Conservation (phyloP, 2,329 filamentous ascomycete genomes). For the Pleochaeta shiraiana region DNA sequence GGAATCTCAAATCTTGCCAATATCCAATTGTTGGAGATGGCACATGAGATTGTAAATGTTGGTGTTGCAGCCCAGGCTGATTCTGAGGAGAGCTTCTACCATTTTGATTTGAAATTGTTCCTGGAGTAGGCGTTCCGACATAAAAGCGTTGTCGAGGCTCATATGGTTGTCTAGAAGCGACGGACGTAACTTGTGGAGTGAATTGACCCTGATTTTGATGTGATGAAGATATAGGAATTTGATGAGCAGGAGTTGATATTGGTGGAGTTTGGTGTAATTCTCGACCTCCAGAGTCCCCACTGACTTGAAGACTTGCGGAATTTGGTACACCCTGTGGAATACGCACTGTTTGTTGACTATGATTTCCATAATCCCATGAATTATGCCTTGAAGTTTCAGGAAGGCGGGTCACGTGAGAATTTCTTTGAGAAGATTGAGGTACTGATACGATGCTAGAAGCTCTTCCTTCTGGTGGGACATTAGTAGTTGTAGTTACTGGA, state of each 20-base stretch:
- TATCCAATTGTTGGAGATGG: neutral
- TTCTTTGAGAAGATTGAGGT: neutral
- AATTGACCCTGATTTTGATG: neutral
- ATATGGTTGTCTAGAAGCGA: neutral
- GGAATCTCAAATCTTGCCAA: neutral
- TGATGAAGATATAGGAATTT: neutral
- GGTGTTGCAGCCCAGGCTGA: neutral
- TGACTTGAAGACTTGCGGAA: neutral
- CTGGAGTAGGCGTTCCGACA: neutral
- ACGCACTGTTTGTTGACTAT: neutral
- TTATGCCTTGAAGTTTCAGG: conserved; percentile 6
- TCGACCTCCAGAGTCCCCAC: conserved; percentile 5
- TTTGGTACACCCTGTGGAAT: neutral
- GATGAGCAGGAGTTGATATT: neutral
- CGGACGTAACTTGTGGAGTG: neutral
- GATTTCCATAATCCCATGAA: neutral
- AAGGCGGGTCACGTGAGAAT: conserved; percentile 4
- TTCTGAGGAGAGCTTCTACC: neutral
- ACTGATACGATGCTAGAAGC: neutral
- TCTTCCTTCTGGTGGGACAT: neutral
- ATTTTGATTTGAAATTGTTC: neutral
- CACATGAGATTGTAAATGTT: neutral
- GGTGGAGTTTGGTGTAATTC: conserved; percentile 5
- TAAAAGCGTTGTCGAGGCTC: neutral
- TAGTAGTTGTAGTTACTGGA: neutral